Evolutionary conservation across 208 protist genomes (phyloP).

Genomic region (Leishmania amazonensis): DNA sequence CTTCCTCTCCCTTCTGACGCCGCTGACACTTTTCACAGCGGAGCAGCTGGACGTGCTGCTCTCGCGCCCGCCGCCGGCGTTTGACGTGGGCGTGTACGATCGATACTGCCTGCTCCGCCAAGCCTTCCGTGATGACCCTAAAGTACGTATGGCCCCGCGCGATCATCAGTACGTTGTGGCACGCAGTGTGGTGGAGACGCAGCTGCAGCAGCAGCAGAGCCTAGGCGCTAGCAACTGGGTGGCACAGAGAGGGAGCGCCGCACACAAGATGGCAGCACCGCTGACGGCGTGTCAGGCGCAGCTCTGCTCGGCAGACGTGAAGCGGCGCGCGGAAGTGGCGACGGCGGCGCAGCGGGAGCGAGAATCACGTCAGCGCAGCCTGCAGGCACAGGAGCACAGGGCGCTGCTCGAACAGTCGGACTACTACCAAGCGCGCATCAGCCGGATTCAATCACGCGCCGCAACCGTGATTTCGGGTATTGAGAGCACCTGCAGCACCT

Average conservation of each 20-base stretch:
- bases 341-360: conserved; percentile 17
- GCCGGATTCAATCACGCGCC: conserved; percentile 32
- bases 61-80: conserved; percentile 17
- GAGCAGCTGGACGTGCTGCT: conserved; percentile 43
- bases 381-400: conserved; percentile 26
- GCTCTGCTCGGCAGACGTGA: conserved; percentile 4
- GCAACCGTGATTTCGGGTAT: conserved; percentile 41
- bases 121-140: conserved; percentile 18
- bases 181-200: conserved; percentile 27
- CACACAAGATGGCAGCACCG: not conserved
- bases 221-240: not conserved
- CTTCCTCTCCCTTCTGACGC: conserved; percentile 35
- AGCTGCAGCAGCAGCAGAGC: conserved; percentile 8
- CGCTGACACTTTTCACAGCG: conserved; percentile 45
- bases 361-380: conserved; percentile 14
- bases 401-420: conserved; percentile 48
- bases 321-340: conserved; percentile 13
- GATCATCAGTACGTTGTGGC: conserved; percentile 32
- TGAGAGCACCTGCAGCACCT: conserved; percentile 51
- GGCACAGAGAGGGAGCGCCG: not conserved
- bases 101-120: conserved; percentile 48
- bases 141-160: conserved; percentile 25
- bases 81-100: conserved; percentile 33
- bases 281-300: conserved; percentile 6
- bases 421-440: conserved; percentile 44